A percentile compares a stretch with the other conserved stretches of the same genome.
Evolutionary conservation across 1,284 basidiomycete species (phyloP).

Genomic region (Cutaneotrichosporon sp.): DNA sequence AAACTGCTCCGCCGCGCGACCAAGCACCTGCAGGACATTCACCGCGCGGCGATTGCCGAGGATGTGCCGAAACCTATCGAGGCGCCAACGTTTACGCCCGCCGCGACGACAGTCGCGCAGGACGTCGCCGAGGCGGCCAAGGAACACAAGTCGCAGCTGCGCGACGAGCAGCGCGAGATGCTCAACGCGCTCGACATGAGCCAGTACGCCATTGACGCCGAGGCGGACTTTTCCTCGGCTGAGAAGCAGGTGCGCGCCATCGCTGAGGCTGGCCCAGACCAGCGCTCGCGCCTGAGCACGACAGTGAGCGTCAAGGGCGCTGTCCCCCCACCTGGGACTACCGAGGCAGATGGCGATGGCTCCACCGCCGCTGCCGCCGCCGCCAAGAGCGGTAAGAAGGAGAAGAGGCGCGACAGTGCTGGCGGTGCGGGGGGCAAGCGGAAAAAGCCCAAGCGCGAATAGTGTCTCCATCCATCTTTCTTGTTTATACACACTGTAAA

Average conservation of each 20-base stretch:
- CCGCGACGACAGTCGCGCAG: constrained; percentile 50
- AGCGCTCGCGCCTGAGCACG: constrained; percentile 54
- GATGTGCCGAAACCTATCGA: constrained; percentile 50
- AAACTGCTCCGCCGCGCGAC: constrained; percentile 85
- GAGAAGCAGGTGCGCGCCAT: constrained; percentile 62
- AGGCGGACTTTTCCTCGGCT: constrained; percentile 66
- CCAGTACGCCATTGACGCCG: constrained; percentile 75
- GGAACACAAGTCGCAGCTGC: constrained; percentile 45
- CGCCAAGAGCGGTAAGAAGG: constrained; percentile 17
- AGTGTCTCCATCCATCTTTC: background rate
- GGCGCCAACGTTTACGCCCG: constrained; percentile 4
- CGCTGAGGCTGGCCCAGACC: constrained; percentile 43
- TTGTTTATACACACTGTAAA: constrained; percentile 1
- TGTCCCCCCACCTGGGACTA: constrained; percentile 37
- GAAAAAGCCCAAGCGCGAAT: constrained; percentile 14
- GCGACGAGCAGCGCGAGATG: constrained; percentile 64
- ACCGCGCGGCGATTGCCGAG: constrained; percentile 67
- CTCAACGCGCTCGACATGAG: constrained; percentile 76
- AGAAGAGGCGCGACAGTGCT: constrained; percentile 9
- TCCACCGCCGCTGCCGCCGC: constrained; percentile 55
- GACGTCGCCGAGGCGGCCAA: constrained; percentile 56
- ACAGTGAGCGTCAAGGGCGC: constrained; percentile 71
- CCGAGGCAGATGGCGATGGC: constrained; percentile 54
- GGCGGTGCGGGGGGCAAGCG: constrained; percentile 3
- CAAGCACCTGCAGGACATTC: constrained; percentile 71